These are phyloP conservation scores for Rhizophagus sp. DNA, from an alignment of 192 early-diverging fungal genomes.

Conservation along the genomic window DNA sequence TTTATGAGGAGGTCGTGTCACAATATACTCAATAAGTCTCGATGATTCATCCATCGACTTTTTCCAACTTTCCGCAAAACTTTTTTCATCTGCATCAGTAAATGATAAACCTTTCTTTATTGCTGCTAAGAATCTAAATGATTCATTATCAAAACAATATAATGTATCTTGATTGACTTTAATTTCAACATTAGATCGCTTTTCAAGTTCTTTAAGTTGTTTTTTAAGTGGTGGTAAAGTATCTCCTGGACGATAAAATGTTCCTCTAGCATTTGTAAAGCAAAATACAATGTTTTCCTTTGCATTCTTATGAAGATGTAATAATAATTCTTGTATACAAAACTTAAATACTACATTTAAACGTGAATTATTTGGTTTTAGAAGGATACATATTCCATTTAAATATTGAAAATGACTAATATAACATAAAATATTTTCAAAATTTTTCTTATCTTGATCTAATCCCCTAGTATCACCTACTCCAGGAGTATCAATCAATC, in stretches of 20 bases:
- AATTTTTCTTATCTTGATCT: conserved; percentile 33
- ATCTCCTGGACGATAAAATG: conserved; percentile 36
- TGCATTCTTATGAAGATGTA: conserved; percentile 33
- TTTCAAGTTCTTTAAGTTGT: conserved; percentile 25
- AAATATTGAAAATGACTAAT: conserved; percentile 28
- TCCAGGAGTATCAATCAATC: conserved; percentile 37
- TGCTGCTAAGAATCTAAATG: conserved; percentile 38
- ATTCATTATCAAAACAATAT: conserved; percentile 39
- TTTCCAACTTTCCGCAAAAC: conserved; percentile 34
- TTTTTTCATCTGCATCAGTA: conserved; percentile 15
- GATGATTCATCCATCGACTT: conserved; percentile 31
- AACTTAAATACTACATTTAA: conserved; percentile 30
- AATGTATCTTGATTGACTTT: conserved; percentile 10
- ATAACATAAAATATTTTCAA: conserved; percentile 31
- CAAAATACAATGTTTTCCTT: conserved; percentile 37
- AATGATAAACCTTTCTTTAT: conserved; percentile 27
- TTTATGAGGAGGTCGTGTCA: conserved; percentile 22
- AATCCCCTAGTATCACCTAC: conserved; percentile 37
- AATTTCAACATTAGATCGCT: conserved; percentile 26
- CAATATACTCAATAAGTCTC: conserved; percentile 29
- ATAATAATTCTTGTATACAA: conserved; percentile 35
- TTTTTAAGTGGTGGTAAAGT: conserved; percentile 29
- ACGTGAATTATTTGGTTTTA: conserved; percentile 30
- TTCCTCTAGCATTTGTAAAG: conserved; percentile 35
- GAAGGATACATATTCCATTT: conserved; percentile 35